Evolutionary conservation across 768 basidiomycete genomes (phyloP).

Genomic region (Trametes gibbosa): DNA sequence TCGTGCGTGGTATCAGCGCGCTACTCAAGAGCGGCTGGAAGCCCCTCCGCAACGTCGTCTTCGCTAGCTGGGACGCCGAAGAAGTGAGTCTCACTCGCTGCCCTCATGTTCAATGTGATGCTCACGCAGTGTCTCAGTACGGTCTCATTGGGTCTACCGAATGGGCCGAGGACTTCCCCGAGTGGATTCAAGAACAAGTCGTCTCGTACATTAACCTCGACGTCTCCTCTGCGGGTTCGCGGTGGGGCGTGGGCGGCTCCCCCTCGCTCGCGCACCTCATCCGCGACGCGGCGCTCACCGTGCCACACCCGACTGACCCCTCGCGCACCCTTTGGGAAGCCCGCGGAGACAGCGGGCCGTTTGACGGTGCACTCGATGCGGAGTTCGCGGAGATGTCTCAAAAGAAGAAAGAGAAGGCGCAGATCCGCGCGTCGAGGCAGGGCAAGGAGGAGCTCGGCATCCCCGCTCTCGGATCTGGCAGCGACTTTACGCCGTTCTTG

Average conservation of each 20-base stretch:
- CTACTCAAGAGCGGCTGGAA: conserved; percentile 81
- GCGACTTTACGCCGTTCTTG: conserved; percentile 90
- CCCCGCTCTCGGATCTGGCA: conserved; percentile 71
- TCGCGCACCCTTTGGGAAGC: conserved; percentile 80
- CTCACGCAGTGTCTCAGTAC: conserved; percentile 33
- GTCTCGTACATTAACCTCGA: conserved; percentile 85
- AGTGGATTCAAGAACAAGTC: conserved; percentile 76
- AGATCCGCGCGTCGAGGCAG: conserved; percentile 6
- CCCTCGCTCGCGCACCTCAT: conserved; percentile 84
- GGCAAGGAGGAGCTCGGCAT: conserved; percentile 38
- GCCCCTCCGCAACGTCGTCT: conserved; percentile 72
- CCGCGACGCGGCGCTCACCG: conserved; percentile 58
- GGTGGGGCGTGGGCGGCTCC: conserved; percentile 56
- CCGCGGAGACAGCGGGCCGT: conserved; percentile 54
- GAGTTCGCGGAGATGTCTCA: conserved; percentile 43
- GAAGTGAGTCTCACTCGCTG: conserved; percentile 37
- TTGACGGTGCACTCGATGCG: conserved; percentile 39
- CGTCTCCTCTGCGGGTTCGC: conserved; percentile 16
- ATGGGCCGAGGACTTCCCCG: conserved; percentile 88
- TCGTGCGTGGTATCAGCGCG: conserved; percentile 69
- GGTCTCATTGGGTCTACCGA: conserved; percentile 87
- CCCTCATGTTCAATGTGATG: neutral
- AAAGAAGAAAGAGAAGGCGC: conserved; percentile 28
- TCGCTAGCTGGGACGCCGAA: conserved; percentile 83
- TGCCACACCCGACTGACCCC: conserved; percentile 68